A percentile compares a stretch with the other conserved stretches of the same genome.
Evolutionary conservation across 768 basidiomycete genomes (phyloP).

Genomic region (Suillus subalutaceus): DNA sequence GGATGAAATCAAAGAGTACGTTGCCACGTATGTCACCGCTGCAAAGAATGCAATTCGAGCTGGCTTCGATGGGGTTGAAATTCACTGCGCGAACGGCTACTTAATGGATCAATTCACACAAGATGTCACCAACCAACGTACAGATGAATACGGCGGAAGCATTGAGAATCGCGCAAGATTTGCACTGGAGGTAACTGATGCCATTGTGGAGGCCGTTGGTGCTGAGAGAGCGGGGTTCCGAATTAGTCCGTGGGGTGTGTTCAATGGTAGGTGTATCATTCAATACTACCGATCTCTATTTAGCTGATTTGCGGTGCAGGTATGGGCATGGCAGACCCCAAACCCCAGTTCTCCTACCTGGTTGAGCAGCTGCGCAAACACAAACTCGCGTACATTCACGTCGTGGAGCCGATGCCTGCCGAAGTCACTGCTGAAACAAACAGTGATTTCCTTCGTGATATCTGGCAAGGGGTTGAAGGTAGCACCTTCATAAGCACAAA

Average conservation of each 20-base stretch:
- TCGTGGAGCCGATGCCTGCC: conserved; percentile 41
- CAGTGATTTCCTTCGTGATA: conserved; percentile 47
- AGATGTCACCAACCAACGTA: conserved; percentile 53
- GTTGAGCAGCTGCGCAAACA: conserved; percentile 40
- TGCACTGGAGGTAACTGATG: conserved; percentile 54
- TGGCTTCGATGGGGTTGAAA: conserved; percentile 51
- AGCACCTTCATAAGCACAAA: conserved; percentile 45
- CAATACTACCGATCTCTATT: conserved; percentile 7
- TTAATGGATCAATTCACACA: conserved; percentile 67
- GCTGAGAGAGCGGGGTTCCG: conserved; percentile 55
- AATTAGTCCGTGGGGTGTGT: conserved; percentile 55
- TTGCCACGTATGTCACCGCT: conserved; percentile 32
- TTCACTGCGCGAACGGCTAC: conserved; percentile 47
- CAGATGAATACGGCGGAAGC: conserved; percentile 70
- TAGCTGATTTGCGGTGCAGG: conserved; percentile 29
- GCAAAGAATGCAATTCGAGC: conserved; percentile 39
- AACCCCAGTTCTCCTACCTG: conserved; percentile 56
- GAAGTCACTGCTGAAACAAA: conserved; percentile 22
- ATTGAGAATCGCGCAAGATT: conserved; percentile 64
- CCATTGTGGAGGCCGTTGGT: conserved; percentile 55
- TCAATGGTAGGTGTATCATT: conserved; percentile 4
- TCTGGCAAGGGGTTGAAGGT: conserved; percentile 42
- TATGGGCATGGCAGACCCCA: conserved; percentile 58
- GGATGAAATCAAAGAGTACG: conserved; percentile 38
- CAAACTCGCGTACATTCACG: conserved; percentile 54